Evolutionary conservation across 441 rosid genomes (phyloP).

Genomic region (Biscutella auriculata): DNA sequence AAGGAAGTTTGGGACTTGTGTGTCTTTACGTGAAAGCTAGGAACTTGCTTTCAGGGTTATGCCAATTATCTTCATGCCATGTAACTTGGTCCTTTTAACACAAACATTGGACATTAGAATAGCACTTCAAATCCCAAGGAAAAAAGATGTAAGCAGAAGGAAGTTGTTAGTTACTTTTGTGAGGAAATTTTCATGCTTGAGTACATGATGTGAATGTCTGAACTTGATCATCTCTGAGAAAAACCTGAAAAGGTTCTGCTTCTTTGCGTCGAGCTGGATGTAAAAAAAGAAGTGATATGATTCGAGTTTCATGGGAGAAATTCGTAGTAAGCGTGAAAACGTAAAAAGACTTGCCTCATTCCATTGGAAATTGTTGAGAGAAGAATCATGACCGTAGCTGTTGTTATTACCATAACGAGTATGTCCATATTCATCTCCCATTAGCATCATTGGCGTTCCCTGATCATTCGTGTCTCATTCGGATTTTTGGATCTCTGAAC

Average conservation of each 20-base stretch:
- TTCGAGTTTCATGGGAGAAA: background rate
- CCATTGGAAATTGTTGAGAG: constrained; percentile 85
- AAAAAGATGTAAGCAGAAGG: background rate
- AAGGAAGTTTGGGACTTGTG: background rate
- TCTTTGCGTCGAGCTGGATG: constrained; percentile 47
- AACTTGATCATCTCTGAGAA: constrained; percentile 72
- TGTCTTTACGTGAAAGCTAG: constrained; percentile 77
- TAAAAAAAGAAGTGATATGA: background rate
- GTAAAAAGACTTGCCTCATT: constrained; percentile 33
- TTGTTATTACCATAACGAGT: constrained; percentile 89
- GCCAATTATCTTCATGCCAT: constrained; percentile 95
- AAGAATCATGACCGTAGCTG: constrained; percentile 85
- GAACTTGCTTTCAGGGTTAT: constrained; percentile 76
- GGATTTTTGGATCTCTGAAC: background rate
- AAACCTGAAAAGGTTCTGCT: constrained; percentile 58
- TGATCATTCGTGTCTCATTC: constrained; percentile 21
- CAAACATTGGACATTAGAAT: background rate
- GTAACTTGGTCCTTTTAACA: constrained; percentile 54
- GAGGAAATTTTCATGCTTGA: constrained; percentile 59
- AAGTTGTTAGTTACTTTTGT: constrained; percentile 27
- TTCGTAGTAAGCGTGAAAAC: background rate
- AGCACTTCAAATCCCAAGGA: background rate
- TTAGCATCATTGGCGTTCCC: constrained; percentile 94
- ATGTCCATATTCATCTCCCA: constrained; percentile 96
- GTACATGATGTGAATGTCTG: constrained; percentile 35